Base-by-base conservation (phyloP, 768 basidiomycete genomes). In the Kwoniella sp. region DNA sequence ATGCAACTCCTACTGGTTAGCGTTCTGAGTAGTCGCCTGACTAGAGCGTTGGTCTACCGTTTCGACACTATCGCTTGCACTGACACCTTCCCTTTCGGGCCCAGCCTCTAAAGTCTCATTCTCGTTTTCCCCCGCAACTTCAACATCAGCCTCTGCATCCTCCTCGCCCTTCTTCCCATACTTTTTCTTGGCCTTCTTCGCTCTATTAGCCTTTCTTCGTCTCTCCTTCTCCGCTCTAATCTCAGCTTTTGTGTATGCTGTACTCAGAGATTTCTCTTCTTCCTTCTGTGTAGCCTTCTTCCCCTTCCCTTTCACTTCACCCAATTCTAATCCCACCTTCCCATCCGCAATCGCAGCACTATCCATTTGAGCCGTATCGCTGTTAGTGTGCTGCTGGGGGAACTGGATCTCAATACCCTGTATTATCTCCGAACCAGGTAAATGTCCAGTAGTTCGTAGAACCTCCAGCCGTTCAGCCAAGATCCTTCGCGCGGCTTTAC, bases 161-260 rank as follows among this genome's bases (percentile, higher is more conserved):
- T 17, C 51, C 22, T 63, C 64, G 55, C 70, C 68, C 27, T 55
- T 60, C 58, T 70, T 71, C 29, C 53, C 63, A 37, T 82, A 82
- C 77, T 87, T 89, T 82, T 86, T 89, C 81, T 86, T 90, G 0
- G 87, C 86, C 76, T 92, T 93, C 82, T 90, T 92, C 60, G 85
- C 83, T 67, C 87, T 84, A 63, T 85, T 86, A 44, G 89, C 83
- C 69, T 91, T 89, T 62, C 91, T 83, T 79, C 92, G 89, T 51
- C 86, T 83, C 78, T 90, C 86, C 73, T 84, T 89, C 15, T 91
- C 50, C 6, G 46, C 37, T 19, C 52, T 33, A 40, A 65, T 26
- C 50, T 63, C 67, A 25, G 46, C 54, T 37, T 58, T 52, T 9
- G 65, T 56, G 25, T 61, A 68, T 9, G 44, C 40, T 5, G 44